A percentile compares a stretch with the other conserved stretches of the same genome.
phyloP scores from a whole-genome alignment of 768 basidiomycete species.

The Boletus reticulatus region DNA sequence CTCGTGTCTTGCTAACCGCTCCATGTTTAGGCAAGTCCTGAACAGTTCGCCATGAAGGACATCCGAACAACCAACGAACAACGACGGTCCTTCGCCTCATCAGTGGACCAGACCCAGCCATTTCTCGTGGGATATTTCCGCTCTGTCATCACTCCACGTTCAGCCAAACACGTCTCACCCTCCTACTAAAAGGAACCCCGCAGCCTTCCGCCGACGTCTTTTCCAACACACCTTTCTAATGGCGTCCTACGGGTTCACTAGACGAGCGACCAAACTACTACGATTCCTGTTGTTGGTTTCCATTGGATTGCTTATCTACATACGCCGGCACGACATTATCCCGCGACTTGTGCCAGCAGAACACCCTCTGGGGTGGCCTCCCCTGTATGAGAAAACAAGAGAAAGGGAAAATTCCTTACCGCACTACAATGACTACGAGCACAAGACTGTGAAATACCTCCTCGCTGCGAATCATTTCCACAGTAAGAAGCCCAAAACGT shows the following conservation, averaged over 20 bases:
- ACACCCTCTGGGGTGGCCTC: conserved; percentile 26
- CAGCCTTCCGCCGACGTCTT: not conserved
- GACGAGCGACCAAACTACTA: conserved; percentile 22
- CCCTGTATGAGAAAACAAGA: conserved; percentile 40
- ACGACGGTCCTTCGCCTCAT: not conserved
- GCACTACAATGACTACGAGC: conserved; percentile 40
- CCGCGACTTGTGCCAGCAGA: not conserved
- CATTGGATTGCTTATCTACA: conserved; percentile 15
- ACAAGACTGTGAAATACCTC: conserved; percentile 40
- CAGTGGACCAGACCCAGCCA: not conserved
- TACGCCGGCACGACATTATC: conserved; percentile 3
- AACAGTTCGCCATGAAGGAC: not conserved
- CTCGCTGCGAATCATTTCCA: conserved; percentile 46
- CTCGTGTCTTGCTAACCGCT: not conserved
- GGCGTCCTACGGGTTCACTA: conserved; percentile 22
- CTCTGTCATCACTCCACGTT: not conserved
- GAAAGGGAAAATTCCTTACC: conserved; percentile 38
- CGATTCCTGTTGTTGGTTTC: conserved; percentile 2
- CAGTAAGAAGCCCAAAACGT: conserved; percentile 24
- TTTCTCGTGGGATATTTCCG: not conserved
- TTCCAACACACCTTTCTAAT: conserved; percentile 8
- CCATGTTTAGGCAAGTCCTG: not conserved
- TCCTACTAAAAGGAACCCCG: not conserved
- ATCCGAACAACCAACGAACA: not conserved
- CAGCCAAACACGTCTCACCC: not conserved